Conservation (phyloP, 139 green algal genomes). For the Nannochloris sp. region DNA sequence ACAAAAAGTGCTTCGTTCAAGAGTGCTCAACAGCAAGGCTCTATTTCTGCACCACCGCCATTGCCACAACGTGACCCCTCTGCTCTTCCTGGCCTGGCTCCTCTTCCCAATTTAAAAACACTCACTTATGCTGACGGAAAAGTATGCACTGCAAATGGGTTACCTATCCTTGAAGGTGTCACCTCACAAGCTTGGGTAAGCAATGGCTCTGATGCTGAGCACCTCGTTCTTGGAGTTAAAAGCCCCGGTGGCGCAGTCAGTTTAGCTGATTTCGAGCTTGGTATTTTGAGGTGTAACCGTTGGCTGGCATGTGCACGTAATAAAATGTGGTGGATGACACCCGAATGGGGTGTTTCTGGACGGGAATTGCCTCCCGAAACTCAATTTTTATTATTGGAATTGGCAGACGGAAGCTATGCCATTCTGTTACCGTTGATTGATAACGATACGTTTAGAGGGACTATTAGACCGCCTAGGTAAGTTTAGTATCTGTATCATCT, state of each 20-base stretch:
- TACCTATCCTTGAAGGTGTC: constrained; percentile 6
- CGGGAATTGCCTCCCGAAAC: constrained; percentile 77
- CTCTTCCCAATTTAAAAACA: constrained; percentile 4
- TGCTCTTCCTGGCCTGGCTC: too few relatives aligned
- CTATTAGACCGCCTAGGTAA: constrained; percentile 56
- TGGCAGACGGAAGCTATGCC: constrained; percentile 57
- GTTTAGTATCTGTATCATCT: too few relatives aligned
- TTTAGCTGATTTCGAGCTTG: constrained; percentile 31
- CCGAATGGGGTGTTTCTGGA: constrained; percentile 70
- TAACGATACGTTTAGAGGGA: constrained; percentile 56
- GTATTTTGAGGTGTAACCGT: constrained; percentile 31
- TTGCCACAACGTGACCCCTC: too few relatives aligned
- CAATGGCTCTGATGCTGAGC: not conserved
- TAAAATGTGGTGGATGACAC: constrained; percentile 93
- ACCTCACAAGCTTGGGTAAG: not conserved
- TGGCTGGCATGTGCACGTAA: constrained; percentile 64
- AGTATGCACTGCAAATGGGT: not conserved
- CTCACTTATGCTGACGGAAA: constrained; percentile 4
- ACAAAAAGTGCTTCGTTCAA: too few relatives aligned
- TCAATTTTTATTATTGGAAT: constrained; percentile 85
- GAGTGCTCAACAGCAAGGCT: too few relatives aligned
- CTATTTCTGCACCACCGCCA: too few relatives aligned
- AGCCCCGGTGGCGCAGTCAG: constrained; percentile 8
- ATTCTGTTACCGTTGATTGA: constrained; percentile 78
- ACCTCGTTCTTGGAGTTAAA: constrained; percentile 40